phyloP scores from a whole-genome alignment of 2,329 filamentous ascomycete species.

The Xylaria hypoxylon region DNA sequence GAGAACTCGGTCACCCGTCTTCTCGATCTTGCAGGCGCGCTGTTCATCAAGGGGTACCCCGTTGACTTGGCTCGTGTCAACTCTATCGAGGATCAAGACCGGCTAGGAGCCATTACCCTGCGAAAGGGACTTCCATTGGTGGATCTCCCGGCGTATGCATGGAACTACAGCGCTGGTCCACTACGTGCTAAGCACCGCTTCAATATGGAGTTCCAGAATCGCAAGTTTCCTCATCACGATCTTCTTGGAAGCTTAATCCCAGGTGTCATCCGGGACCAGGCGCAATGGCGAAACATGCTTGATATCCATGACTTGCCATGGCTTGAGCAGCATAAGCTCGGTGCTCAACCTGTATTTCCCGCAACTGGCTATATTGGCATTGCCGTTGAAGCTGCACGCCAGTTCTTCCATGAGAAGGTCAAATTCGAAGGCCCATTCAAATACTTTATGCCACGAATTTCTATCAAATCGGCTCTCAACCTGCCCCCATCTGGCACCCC shows the following conservation, averaged over 20 bases:
- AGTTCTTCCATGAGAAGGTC: conserved; percentile 32
- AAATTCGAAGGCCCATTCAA: conserved; percentile 33
- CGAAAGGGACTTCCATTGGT: conserved; percentile 16
- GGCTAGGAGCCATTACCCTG: conserved; percentile 14
- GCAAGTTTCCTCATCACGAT: conserved; percentile 36
- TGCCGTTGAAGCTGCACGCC: conserved; percentile 33
- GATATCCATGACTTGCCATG: conserved; percentile 34
- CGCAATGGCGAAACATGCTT: conserved; percentile 39
- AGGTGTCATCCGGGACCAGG: conserved; percentile 24
- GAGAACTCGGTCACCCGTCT: conserved; percentile 31
- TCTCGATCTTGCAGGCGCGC: conserved; percentile 31
- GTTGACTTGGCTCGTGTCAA: conserved; percentile 33
- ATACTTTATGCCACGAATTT: conserved; percentile 34
- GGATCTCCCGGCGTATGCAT: conserved; percentile 31
- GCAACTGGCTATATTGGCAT: conserved; percentile 36
- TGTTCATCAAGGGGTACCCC: conserved; percentile 28
- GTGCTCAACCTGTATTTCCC: conserved; percentile 31
- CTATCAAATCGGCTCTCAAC: conserved; percentile 33
- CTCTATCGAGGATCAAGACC: conserved; percentile 28
- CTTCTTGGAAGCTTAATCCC: conserved; percentile 32
- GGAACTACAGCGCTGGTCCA: conserved; percentile 24
- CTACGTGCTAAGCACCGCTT: conserved; percentile 25
- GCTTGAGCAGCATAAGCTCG: conserved; percentile 32
- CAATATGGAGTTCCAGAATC: conserved; percentile 25
- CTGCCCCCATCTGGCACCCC: conserved; percentile 34